Evolutionary conservation across 306 rosid genomes (phyloP).

Genomic region (Albizia julibrissin): DNA sequence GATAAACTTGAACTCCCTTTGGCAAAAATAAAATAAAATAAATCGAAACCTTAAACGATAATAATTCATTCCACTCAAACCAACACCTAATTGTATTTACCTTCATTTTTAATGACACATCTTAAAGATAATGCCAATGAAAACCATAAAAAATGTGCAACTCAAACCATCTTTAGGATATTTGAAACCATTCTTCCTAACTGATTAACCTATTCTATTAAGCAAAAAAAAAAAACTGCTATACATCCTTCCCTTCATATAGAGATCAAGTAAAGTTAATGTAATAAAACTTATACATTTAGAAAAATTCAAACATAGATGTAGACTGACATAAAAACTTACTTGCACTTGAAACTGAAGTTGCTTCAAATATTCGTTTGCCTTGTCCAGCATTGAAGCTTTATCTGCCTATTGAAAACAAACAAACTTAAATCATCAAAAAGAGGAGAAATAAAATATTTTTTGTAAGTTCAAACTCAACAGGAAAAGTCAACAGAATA

Average conservation of each 20-base stretch:
- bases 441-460: background rate
- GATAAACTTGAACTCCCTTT: too few species aligned
- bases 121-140: background rate
- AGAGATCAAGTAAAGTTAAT: background rate
- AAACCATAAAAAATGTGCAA: background rate
- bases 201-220: background rate
- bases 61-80: too few species aligned
- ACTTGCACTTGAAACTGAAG: too few species aligned
- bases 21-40: too few species aligned
- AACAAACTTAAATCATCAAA: conserved; percentile 17
- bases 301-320: too few species aligned
- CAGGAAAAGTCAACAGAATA: conserved; percentile 11
- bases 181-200: background rate
- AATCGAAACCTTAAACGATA: too few species aligned
- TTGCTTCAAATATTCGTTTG: conserved; percentile 92
- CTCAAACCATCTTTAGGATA: background rate
- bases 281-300: conserved; percentile 22
- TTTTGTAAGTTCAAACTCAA: conserved; percentile 23
- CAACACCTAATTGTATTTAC: too few species aligned
- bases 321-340: too few species aligned
- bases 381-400: conserved; percentile 96
- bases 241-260: background rate
- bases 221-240: background rate
- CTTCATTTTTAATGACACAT: too few species aligned
- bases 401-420: conserved; percentile 72